These are phyloP conservation scores for Saccharum officinarum DNA, from an alignment of 176 grass and related monocot species.

Conservation along the genomic window DNA sequence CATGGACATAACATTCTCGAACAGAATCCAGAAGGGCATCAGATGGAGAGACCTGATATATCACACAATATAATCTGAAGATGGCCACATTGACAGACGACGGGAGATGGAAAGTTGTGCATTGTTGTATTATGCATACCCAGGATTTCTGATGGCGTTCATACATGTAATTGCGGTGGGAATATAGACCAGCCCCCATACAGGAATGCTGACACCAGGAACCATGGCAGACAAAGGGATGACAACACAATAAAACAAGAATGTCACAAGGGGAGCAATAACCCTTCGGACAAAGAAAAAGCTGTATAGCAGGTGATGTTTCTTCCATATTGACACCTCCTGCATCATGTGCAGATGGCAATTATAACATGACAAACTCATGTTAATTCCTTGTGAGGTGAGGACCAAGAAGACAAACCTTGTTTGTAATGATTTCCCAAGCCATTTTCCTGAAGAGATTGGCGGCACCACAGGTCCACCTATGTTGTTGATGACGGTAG, in stretches of 20 bases:
- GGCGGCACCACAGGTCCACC: slow-evolving; percentile 81
- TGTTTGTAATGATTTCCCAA: slow-evolving; percentile 65
- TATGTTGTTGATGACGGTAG: slow-evolving; percentile 87
- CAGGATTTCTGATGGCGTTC: slow-evolving; percentile 80
- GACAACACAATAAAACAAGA: slow-evolving; percentile 74
- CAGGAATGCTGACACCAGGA: slow-evolving; percentile 73
- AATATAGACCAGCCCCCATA: slow-evolving; percentile 84
- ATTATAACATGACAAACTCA: slow-evolving; percentile 15
- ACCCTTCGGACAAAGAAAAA: slow-evolving; percentile 91
- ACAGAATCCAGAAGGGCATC: slow-evolving; percentile 98
- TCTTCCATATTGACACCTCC: slow-evolving; percentile 85
- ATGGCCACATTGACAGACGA: neutral
- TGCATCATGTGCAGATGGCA: slow-evolving; percentile 29
- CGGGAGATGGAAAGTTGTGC: slow-evolving; percentile 1
- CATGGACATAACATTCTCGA: slow-evolving; percentile 98
- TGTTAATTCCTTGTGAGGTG: neutral
- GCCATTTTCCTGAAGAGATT: slow-evolving; percentile 98
- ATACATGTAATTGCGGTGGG: slow-evolving; percentile 79
- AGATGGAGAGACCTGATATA: slow-evolving; percentile 79
- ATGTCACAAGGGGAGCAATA: slow-evolving; percentile 76
- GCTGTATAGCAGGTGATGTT: slow-evolving; percentile 81
- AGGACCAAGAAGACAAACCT: slow-evolving; percentile 39
- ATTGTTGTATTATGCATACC: slow-evolving; percentile 34
- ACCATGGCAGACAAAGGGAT: slow-evolving; percentile 71
- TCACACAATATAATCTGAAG: neutral